Base-by-base conservation (phyloP, 169 alveolate species). In the Plasmodium gonderi region DNA sequence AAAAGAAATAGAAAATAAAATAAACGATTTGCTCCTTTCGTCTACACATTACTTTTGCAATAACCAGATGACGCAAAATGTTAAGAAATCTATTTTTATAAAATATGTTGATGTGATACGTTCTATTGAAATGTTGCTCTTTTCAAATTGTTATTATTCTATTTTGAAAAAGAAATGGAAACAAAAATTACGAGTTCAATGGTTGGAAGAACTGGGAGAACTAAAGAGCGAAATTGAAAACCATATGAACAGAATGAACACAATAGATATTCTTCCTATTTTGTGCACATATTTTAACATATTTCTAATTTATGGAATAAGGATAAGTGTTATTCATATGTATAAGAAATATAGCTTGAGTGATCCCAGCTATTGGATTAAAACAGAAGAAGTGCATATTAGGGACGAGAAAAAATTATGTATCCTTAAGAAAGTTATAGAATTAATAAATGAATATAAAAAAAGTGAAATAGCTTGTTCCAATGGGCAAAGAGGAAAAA, bases 81-180 rank as follows among this genome's bases (percentile, higher is more conserved):
- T 54, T 23, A 33, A 9, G 33, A 68, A 68, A n/a, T 29, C 0
- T 8, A 79, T 79, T 14, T 79, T 49, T 79, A 12, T 4, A 17
- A 3, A 51, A 26, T 17, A 33, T 79, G 29, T 79, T 12, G 40
- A 79, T 79, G 14, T 79, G 26, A 29, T 79, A 1, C 29, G 20
- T 5, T 17, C 17, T 49, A 79, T 51, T 0, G 77, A 79, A 79
- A 79, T 2, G 2, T 79, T 36, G 5, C 40, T 47, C 40, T 79
- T 44, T 14, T 3, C 17, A 3, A 20, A 51, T 51, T 26, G 45
- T 14, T 79, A 23, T 33, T 79, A 65, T 79, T 79, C 23, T 49
- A 2, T 79, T 49, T 31, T 60, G 72, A 60, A 51, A 14, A 79
- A 79, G 51, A 79, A 9, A 11, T 79, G 89, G 89, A 79, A 20